A percentile compares a stretch with the other conserved stretches of the same genome.
phyloP scores from a whole-genome alignment of 176 grass and related monocot species.

The Oryza meyeriana region DNA sequence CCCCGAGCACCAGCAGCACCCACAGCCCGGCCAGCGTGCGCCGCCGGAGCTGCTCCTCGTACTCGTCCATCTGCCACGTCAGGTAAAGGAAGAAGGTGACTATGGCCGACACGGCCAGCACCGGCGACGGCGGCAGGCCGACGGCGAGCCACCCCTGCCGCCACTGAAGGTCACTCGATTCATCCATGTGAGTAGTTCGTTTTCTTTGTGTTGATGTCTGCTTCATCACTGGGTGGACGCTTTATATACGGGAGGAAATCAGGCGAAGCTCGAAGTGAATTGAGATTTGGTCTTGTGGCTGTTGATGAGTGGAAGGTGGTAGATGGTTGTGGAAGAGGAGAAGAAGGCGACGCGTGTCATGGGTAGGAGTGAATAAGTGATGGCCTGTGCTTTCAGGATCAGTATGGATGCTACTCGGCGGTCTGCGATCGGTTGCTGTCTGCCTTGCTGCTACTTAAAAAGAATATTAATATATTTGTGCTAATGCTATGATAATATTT shows the following conservation, averaged over 20 bases:
- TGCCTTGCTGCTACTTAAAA: too few species aligned
- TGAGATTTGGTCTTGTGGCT: not conserved
- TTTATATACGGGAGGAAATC: not conserved
- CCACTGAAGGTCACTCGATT: not conserved
- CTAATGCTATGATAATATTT: too few species aligned
- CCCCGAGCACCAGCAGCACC: slow-evolving; percentile 5
- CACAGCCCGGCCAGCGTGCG: slow-evolving; percentile 14
- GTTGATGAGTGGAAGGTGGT: not conserved
- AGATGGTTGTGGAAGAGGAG: not conserved
- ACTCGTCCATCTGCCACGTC: slow-evolving; percentile 25
- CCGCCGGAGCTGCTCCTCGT: slow-evolving; percentile 25
- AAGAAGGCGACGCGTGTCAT: not conserved
- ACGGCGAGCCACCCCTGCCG: not conserved
- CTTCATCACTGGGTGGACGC: not conserved
- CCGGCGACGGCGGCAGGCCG: not conserved
- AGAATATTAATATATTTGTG: too few species aligned
- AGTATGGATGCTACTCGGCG: not conserved
- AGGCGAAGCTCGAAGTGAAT: too few species aligned
- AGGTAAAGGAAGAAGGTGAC: slow-evolving; percentile 31
- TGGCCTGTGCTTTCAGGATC: not conserved
- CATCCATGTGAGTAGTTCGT: not conserved
- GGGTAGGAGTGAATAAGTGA: not conserved
- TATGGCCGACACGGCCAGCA: slow-evolving; percentile 10
- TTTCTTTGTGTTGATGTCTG: too few species aligned
- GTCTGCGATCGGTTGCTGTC: not conserved